phyloP scores from a whole-genome alignment of 208 protist genomes.

The Hexamita inflata region DNA sequence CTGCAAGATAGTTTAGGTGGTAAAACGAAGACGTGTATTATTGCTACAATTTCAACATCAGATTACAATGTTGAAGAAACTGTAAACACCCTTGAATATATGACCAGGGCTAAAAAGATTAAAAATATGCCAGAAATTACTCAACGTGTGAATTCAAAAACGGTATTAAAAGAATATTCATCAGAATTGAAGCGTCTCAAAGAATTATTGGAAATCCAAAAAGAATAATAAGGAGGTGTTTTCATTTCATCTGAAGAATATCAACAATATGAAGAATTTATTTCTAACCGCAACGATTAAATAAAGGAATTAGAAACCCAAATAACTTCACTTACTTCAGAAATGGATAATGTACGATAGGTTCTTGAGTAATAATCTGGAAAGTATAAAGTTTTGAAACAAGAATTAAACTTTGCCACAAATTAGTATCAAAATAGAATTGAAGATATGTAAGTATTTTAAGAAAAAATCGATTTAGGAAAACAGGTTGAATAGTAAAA shows the following conservation, averaged over 20 bases:
- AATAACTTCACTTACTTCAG: too few relatives aligned
- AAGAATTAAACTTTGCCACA: too few relatives aligned
- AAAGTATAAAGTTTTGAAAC: too few relatives aligned
- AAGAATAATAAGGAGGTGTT: not conserved
- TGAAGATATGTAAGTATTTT: too few relatives aligned
- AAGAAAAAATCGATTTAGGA: too few relatives aligned
- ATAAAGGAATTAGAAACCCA: too few relatives aligned
- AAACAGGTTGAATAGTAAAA: too few relatives aligned
- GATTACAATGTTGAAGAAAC: constrained; percentile 23
- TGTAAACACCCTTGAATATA: constrained; percentile 35
- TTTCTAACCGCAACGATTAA: too few relatives aligned
- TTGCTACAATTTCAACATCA: constrained; percentile 9
- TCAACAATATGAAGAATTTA: too few relatives aligned
- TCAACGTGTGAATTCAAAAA: not conserved
- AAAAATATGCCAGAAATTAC: constrained; percentile 34
- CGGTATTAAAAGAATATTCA: constrained; percentile 10
- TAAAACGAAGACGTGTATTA: constrained; percentile 32
- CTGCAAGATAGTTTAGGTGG: constrained; percentile 38
- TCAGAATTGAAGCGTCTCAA: not conserved
- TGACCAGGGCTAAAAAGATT: constrained; percentile 35
- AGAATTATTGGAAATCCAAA: not conserved
- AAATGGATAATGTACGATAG: too few relatives aligned
- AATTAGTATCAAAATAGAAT: too few relatives aligned
- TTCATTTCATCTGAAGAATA: not conserved
- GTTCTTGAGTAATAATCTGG: too few relatives aligned